phyloP scores from a whole-genome alignment of 1,139 yeast species.

The Saccharomycopsis hybrid region DNA sequence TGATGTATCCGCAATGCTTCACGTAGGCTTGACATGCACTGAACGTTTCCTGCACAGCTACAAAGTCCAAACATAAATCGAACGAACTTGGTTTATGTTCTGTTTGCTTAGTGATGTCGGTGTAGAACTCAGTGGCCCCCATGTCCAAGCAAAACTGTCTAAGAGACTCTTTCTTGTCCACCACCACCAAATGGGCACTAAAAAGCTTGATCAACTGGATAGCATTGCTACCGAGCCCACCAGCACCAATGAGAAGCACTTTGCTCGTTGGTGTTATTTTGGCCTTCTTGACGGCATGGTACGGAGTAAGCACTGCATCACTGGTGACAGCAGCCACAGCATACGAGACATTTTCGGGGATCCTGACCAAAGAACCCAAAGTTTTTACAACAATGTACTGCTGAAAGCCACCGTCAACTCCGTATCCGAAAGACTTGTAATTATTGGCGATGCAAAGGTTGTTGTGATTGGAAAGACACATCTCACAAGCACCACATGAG shows the following conservation, averaged over 20 bases:
- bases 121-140: constrained; percentile 40
- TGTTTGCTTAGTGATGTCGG: constrained; percentile 26
- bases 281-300: constrained; percentile 41
- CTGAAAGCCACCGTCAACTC: constrained; percentile 46
- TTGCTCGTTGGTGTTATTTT: constrained; percentile 33
- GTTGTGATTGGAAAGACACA: constrained; percentile 40
- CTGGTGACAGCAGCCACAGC: constrained; percentile 45
- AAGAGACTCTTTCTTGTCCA: constrained; percentile 35
- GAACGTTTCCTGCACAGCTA: constrained; percentile 35
- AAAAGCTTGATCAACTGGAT: constrained; percentile 38
- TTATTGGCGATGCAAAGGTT: constrained; percentile 31
- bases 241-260: constrained; percentile 40
- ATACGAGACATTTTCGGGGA: constrained; percentile 41
- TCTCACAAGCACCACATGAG: constrained; percentile 40
- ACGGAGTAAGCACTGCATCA: constrained; percentile 45
- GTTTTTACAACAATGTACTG: constrained; percentile 31
- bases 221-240: constrained; percentile 46
- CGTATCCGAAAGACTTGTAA: constrained; percentile 34
- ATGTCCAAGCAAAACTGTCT: constrained; percentile 28
- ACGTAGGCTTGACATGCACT: constrained; percentile 26
- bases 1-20: constrained; percentile 34
- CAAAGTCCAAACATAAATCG: constrained; percentile 37
- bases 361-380: constrained; percentile 28
- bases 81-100: constrained; percentile 21
- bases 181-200: constrained; percentile 37